Evolutionary conservation across 768 basidiomycete species (phyloP).

Genomic region (Tricholoma matsutake): DNA sequence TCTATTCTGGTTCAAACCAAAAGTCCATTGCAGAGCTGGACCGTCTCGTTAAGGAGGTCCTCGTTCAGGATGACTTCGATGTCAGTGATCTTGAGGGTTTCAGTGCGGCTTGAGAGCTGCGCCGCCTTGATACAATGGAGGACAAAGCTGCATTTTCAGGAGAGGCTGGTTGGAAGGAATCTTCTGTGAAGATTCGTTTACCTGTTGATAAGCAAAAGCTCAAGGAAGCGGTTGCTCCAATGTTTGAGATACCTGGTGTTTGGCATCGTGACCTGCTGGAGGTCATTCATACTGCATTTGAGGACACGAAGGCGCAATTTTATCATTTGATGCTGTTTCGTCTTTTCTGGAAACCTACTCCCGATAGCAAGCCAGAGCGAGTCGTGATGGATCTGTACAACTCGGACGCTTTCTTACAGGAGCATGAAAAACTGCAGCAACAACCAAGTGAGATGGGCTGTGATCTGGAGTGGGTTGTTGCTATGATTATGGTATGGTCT

Average conservation of each 20-base stretch:
- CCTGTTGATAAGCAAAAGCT: neutral
- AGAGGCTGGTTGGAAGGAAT: constrained; percentile 1
- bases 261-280: constrained; percentile 8
- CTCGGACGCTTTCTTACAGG: neutral
- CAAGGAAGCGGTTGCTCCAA: neutral
- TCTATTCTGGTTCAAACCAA: no score
- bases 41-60: no score
- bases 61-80: no score
- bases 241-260: neutral
- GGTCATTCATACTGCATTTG: constrained; percentile 13
- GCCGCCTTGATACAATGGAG: neutral
- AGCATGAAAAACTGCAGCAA: constrained; percentile 1
- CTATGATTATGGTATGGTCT: constrained; percentile 7
- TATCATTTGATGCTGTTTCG: constrained; percentile 16
- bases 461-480: neutral
- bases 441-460: neutral
- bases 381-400: neutral
- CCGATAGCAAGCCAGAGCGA: neutral
- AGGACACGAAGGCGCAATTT: constrained; percentile 5
- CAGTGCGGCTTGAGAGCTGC: constrained; percentile 2
- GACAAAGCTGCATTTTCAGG: neutral
- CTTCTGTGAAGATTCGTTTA: constrained; percentile 1
- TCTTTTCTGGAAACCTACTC: constrained; percentile 8
- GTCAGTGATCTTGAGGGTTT: neutral
- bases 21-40: no score